phyloP scores from a whole-genome alignment of 2,329 filamentous ascomycete species.

The Talaromyces sp. region DNA sequence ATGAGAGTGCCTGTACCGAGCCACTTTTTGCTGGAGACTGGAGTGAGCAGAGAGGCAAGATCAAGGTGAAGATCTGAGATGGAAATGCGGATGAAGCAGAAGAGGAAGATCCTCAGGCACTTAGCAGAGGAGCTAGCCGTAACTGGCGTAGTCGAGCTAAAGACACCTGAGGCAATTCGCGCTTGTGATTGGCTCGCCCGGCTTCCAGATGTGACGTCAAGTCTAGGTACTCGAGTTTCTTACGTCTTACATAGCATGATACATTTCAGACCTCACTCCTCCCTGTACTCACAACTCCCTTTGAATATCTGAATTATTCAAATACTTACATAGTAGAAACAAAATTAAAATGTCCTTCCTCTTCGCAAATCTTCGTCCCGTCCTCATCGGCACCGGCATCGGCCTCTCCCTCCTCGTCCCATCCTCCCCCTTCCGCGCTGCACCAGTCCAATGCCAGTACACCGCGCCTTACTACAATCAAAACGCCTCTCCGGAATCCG shows the following conservation, averaged over 20 bases:
- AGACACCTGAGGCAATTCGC: not conserved
- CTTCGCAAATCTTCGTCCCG: slow-evolving; percentile 19
- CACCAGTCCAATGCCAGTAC: slow-evolving; percentile 40
- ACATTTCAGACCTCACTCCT: not conserved
- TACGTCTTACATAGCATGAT: not conserved
- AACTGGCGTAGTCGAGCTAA: too few species aligned
- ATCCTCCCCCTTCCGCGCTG: slow-evolving; percentile 32
- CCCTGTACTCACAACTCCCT: not conserved
- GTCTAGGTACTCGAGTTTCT: not conserved
- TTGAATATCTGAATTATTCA: not conserved
- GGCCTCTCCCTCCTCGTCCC: slow-evolving; percentile 35
- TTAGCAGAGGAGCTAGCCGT: not conserved
- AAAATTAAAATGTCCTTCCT: slow-evolving; percentile 3
- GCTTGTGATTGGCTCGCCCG: not conserved
- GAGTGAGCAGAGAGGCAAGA: not conserved
- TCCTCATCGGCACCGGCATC: slow-evolving; percentile 33
- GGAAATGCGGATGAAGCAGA: not conserved
- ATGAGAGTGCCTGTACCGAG: not conserved
- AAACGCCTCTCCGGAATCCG: slow-evolving; percentile 21
- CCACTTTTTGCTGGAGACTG: too few species aligned
- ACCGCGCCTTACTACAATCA: slow-evolving; percentile 26
- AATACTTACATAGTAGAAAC: not conserved
- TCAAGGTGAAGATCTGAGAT: not conserved
- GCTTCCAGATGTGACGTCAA: slow-evolving; percentile 10
- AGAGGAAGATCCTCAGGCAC: not conserved